Percentiles rank a stretch among this genome's conserved stretches.
Conservation (phyloP, 352 stramenopile genomes). For the Globisporangium radiosum region DNA sequence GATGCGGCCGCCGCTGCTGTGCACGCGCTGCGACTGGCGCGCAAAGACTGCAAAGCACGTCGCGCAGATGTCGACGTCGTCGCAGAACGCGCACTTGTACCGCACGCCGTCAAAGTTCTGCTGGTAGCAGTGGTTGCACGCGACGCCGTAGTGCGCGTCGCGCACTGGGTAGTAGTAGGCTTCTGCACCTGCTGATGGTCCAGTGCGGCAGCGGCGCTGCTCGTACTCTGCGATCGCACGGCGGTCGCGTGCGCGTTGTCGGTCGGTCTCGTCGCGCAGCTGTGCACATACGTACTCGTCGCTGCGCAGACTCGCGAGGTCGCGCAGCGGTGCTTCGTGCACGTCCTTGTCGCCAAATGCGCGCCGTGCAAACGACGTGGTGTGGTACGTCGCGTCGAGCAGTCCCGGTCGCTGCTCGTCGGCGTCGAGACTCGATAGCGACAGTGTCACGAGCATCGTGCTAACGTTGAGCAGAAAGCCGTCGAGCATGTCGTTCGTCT, state of each 20-base stretch:
- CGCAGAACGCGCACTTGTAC: conserved; percentile 72
- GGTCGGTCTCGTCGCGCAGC: conserved; percentile 10
- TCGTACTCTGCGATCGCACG: conserved; percentile 17
- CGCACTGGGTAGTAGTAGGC: conserved; percentile 41
- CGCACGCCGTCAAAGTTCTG: conserved; percentile 45
- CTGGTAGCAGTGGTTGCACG: conserved; percentile 61
- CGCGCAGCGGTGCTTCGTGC: conserved; percentile 14
- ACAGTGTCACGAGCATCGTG: conserved; percentile 34
- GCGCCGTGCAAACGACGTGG: conserved; percentile 32
- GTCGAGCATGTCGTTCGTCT: conserved; percentile 48
- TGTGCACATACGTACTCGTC: conserved; percentile 10
- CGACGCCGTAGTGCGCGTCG: conserved; percentile 53
- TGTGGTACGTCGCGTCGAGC: conserved; percentile 54
- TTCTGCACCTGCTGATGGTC: not conserved
- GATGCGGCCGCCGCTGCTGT: conserved; percentile 1
- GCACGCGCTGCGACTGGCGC: conserved; percentile 10
- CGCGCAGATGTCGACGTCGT: conserved; percentile 65
- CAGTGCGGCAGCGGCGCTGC: conserved; percentile 4
- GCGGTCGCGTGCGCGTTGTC: conserved; percentile 22
- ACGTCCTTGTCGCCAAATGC: conserved; percentile 29
- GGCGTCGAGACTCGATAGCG: conserved; percentile 28
- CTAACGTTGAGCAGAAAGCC: conserved; percentile 67
- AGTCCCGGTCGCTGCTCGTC: conserved; percentile 14
- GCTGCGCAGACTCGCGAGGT: conserved; percentile 6
- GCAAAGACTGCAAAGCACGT: conserved; percentile 49